A percentile compares a stretch with the other conserved stretches of the same genome.
phyloP scores from a whole-genome alignment of 805 yeast genomes.

The Hanseniaspora clermontiae region DNA sequence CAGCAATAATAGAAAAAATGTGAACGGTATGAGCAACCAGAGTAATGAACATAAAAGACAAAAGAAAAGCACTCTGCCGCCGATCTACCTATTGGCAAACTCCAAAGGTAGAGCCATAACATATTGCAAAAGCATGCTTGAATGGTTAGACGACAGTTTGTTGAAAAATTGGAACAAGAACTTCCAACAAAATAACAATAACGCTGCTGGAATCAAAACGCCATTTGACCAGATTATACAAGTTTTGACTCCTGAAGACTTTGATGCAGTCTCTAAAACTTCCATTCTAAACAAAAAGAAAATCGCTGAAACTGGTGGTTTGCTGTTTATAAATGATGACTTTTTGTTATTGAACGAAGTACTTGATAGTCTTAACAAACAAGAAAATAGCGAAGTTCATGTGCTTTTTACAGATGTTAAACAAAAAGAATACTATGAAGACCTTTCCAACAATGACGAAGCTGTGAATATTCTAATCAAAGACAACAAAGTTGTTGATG shows the following conservation, averaged over 20 bases:
- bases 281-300: slow-evolving; percentile 18
- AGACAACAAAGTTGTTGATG: background rate
- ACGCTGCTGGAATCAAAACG: slow-evolving; percentile 27
- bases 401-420: background rate
- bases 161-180: slow-evolving; percentile 71
- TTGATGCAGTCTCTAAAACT: slow-evolving; percentile 20
- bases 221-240: slow-evolving; percentile 66
- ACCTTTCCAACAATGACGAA: background rate
- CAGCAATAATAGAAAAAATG: slow-evolving; percentile 14
- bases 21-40: background rate
- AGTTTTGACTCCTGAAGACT: slow-evolving; percentile 43
- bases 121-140: slow-evolving; percentile 79
- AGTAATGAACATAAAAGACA: slow-evolving; percentile 9
- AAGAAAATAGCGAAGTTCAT: background rate
- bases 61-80: slow-evolving; percentile 34
- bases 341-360: slow-evolving; percentile 8
- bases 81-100: slow-evolving; percentile 63
- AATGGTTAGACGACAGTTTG: slow-evolving; percentile 91
- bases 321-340: slow-evolving; percentile 12
- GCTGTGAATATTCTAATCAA: background rate
- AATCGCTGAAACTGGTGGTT: slow-evolving; percentile 21
- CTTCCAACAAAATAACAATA: slow-evolving; percentile 26
- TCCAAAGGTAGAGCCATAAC: slow-evolving; percentile 66
- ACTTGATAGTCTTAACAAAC: background rate
- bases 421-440: background rate